Evolutionary conservation across 768 basidiomycete species (phyloP).

Genomic region (Cystofilobasidium bisporidii): DNA sequence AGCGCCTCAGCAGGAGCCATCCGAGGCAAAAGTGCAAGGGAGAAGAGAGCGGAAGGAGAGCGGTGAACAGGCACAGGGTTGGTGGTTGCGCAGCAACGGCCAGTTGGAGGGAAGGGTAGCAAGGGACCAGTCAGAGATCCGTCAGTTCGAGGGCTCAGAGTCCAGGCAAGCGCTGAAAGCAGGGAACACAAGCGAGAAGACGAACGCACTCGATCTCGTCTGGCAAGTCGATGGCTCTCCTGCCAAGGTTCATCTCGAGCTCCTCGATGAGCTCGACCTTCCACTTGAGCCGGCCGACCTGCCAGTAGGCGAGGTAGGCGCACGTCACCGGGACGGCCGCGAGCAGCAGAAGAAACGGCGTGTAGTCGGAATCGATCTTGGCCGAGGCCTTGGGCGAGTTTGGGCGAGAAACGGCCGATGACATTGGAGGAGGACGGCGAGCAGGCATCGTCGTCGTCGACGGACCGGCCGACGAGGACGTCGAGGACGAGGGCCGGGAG

Average conservation of each 20-base stretch:
- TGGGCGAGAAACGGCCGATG: no score
- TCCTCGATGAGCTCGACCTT: constrained; percentile 89
- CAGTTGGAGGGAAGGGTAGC: constrained; percentile 33
- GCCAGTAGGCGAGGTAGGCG: constrained; percentile 85
- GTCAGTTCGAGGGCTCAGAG: no score
- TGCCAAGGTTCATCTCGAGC: constrained; percentile 75
- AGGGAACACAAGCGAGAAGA: no score
- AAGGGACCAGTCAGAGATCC: neutral
- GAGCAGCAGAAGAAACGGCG: constrained; percentile 43
- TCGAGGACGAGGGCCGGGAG: no score
- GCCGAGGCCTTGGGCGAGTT: constrained; percentile 8
- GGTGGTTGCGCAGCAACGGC: neutral
- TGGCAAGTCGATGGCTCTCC: constrained; percentile 68
- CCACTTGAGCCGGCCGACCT: constrained; percentile 86
- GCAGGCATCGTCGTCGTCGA: no score
- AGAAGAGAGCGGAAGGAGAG: neutral
- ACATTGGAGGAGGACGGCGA: no score
- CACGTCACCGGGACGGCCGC: constrained; percentile 84
- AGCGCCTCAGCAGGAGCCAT: neutral
- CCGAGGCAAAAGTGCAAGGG: neutral
- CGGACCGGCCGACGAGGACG: no score
- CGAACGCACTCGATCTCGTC: constrained; percentile 66
- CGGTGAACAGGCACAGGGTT: neutral
- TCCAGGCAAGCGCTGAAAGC: no score
- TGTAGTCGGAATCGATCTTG: constrained; percentile 15